A percentile compares a stretch with the other conserved stretches of the same genome.
Conservation (phyloP, 1,284 basidiomycete species). For the Marasmius oreades region DNA sequence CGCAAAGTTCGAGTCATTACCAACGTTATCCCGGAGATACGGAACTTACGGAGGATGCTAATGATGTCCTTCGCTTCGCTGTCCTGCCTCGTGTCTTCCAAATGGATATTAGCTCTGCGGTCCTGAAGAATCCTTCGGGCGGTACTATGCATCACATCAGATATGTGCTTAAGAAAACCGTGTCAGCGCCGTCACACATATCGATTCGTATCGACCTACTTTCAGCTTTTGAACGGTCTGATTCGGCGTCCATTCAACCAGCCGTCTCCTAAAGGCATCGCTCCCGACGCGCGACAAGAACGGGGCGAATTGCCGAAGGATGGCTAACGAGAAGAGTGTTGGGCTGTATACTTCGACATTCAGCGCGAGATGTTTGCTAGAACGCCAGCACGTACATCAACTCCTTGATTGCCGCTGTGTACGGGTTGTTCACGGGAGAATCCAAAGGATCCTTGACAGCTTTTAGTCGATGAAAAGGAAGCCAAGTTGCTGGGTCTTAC, state of each 20-base stretch:
- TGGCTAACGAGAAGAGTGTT: conserved; percentile 39
- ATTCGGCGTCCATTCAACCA: conserved; percentile 42
- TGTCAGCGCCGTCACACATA: not conserved
- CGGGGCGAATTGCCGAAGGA: conserved; percentile 45
- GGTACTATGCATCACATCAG: conserved; percentile 45
- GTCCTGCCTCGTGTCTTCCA: conserved; percentile 18
- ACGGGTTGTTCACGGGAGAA: conserved; percentile 38
- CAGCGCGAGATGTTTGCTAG: not conserved
- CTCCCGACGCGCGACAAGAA: conserved; percentile 41
- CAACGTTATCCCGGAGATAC: not conserved
- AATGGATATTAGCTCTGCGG: conserved; percentile 28
- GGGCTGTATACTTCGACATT: conserved; percentile 29
- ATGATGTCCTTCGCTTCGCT: conserved; percentile 43
- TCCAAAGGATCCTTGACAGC: conserved; percentile 35
- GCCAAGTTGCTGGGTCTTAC: conserved; percentile 2
- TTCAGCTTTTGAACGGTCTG: conserved; percentile 40
- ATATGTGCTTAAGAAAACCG: conserved; percentile 25
- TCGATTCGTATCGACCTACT: not conserved
- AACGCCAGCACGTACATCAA: conserved; percentile 36
- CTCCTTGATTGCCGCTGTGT: conserved; percentile 44
- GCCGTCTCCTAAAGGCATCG: conserved; percentile 38
- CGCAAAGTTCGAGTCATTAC: not conserved
- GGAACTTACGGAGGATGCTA: conserved; percentile 41
- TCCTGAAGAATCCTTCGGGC: conserved; percentile 36
- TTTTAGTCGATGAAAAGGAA: too few relatives aligned